A percentile compares a stretch with the other conserved stretches of the same genome.
phyloP scores from a whole-genome alignment of 805 yeast genomes.

The Zygoascus bituminiphila region DNA sequence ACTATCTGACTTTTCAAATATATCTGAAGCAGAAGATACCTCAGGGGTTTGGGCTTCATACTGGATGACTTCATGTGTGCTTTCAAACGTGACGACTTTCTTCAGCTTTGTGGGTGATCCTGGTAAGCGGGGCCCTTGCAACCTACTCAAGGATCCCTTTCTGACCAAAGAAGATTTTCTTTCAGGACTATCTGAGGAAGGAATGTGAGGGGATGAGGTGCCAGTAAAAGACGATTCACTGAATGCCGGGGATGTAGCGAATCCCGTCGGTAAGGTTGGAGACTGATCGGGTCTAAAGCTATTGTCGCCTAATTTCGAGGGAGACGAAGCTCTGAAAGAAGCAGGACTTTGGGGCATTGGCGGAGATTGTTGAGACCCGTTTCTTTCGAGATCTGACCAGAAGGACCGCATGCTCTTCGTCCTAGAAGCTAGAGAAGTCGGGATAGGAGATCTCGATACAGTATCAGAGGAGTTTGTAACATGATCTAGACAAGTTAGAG shows the following conservation, averaged over 20 bases:
- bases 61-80: constrained; percentile 19
- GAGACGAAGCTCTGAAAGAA: background rate
- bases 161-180: constrained; percentile 15
- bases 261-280: background rate
- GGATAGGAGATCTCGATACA: background rate
- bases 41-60: constrained; percentile 21
- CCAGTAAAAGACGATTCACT: background rate
- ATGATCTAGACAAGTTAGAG: background rate
- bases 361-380: constrained; percentile 6
- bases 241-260: background rate
- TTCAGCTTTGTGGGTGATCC: constrained; percentile 13
- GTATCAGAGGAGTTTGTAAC: background rate
- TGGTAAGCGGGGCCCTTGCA: constrained; percentile 16
- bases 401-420: constrained; percentile 18
- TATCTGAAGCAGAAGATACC: constrained; percentile 6
- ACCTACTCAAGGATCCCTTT: constrained; percentile 10
- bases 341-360: constrained; percentile 10
- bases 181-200: background rate
- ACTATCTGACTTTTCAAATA: constrained; percentile 7
- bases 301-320: background rate
- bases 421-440: constrained; percentile 9
- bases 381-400: constrained; percentile 20
- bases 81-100: constrained; percentile 21
- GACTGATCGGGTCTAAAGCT: background rate
- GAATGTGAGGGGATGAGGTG: background rate